Evolutionary conservation across 768 basidiomycete genomes (phyloP).

Genomic region (Tricholoma matsutake): DNA sequence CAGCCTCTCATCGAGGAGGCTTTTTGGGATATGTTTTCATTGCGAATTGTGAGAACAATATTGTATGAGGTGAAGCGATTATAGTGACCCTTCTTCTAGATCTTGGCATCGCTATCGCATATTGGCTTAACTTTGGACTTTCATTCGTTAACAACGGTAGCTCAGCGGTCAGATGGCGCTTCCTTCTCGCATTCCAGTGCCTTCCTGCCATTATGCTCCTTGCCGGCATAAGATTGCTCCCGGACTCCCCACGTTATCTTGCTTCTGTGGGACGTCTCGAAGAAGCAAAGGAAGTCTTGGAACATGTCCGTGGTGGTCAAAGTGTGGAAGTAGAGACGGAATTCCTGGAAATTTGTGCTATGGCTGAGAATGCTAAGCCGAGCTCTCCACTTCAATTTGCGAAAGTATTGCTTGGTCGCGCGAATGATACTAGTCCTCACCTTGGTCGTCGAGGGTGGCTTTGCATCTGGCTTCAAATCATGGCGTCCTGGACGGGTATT

Average conservation of each 20-base stretch:
- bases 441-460: not conserved
- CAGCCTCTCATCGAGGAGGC: not conserved
- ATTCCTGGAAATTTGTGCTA: not conserved
- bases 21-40: not conserved
- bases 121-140: not conserved
- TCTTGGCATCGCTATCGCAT: not conserved
- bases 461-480: not conserved
- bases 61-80: not conserved
- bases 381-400: not conserved
- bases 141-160: not conserved
- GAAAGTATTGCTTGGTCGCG: not conserved
- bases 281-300: not conserved
- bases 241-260: not conserved
- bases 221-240: not conserved
- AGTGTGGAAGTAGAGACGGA: not conserved
- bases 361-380: not conserved
- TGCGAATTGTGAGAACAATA: not conserved
- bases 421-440: not conserved
- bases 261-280: not conserved
- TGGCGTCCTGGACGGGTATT: not conserved
- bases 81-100: not conserved
- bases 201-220: not conserved
- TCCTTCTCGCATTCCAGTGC: not conserved
- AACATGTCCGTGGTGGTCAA: not conserved
- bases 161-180: not conserved